Evolutionary conservation across 345 rosid genomes (phyloP), one percentile per base, ranked within the genome.

Genomic region (Camelina laxa): DNA sequence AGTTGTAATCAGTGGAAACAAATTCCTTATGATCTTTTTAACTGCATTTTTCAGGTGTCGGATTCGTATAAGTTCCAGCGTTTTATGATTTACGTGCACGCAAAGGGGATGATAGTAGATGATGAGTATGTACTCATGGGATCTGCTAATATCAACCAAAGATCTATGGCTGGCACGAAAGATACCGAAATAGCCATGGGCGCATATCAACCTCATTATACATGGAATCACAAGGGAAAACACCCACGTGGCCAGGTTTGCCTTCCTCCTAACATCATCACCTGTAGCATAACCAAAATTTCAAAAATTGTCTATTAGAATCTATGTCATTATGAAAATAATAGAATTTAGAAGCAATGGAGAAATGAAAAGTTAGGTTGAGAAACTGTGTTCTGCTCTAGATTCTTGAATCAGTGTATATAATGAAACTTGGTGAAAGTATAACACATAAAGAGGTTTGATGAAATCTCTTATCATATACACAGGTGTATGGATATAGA

Each of bases 121-220:
- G 98, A 93, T 49, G 97, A 93, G 82, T 93, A 91, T 49, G 86
- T 87, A 14, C 85, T 93, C 67, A 14, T 93, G 33, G 98, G 98
- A 81, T 93, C 98, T 21, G 98, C 98, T 24, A 93, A 93, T 84
- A 88, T 93, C 51, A 93, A 93, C 85, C 98, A 93, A 86, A 87
- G 98, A 80, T 93, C 98, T 21, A 82, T 93, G 96, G 97, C 96
- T n/a, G 98, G 98, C 8, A 81, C 97, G 3, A 93, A 88, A 79
- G 98, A 93, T 75, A 87, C 98, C 0, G 98, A 92, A 83, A 88
- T 88, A 60, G 98, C 98, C 17, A 87, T 95, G 99, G 99, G 98
- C 63, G 91, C 97, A 11, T 95, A 95, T 76, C 99, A 95, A 78
- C 99, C 97, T 24, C 85, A 86, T 82, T 80, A 89, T 70, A 73